Base-by-base conservation (phyloP, 192 early-diverging fungal genomes). In the Coemansia sp. region DNA sequence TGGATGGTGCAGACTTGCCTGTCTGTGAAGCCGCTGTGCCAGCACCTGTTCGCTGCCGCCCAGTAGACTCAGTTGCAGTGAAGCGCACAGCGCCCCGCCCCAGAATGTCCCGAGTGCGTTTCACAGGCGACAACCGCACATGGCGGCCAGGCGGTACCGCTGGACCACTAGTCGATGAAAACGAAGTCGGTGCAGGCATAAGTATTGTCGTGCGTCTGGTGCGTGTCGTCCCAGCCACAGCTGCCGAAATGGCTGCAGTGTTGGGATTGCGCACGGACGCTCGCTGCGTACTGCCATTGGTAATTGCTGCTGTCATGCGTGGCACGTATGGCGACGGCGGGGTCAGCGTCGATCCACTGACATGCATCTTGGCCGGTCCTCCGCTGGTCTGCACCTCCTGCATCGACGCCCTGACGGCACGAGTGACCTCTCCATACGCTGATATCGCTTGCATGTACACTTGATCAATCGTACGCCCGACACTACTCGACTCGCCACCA, bases 391-490 rank as follows among this genome's bases (percentile, higher is more conserved):
- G 50, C 4, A 74, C 72, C n/a, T 44, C 25, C 29, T 63, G 50
- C 51, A 76, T 65, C 2, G 72, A 52, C 10, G 38, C 39, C 35
- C 61, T 52, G 43, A 64, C 61, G 8, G 50, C 22, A 11, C 57
- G 60, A 9, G 72, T 76, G 9, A 51, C 66, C 20, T 76, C 72
- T 11, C 59, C 50, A 33, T 69, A 76, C 24, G 60, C 42, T 9
- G 65, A 37, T 6, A 76, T 76, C 3, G 72, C 60, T 49, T 76
- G 72, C 72, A 76, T 40, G 50, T 76, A 76, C 9, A 69, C 58
- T 44, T 60, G 57, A n/a, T 64, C 62, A n/a, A 76, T 41, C 3
- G 46, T 50, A 0, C 52, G 44, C 35, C 52, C 46, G 13, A 24
- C 41, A 25, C 11, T 32, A 11, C 30, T 32, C 6, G 30, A 32